Evolutionary conservation across 2,329 filamentous ascomycete genomes (phyloP), one percentile per base, ranked within the genome.

Genomic region (Aspergillus hortae): DNA sequence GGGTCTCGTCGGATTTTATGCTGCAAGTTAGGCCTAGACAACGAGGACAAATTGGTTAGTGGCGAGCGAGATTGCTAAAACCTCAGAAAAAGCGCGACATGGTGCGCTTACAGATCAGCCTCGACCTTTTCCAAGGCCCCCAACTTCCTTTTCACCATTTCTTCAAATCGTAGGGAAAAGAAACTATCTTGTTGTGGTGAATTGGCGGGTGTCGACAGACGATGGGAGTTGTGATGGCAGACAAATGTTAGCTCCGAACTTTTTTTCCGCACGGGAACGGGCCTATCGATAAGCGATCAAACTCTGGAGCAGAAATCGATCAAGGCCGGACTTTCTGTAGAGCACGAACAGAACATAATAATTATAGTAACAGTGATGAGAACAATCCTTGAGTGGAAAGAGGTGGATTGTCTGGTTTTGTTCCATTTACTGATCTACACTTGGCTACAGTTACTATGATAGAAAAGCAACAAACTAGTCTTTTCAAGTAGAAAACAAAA

Each of bases 41-140:
- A 50, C 27, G 42, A 43, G 45, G 46, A 12, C 55, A 53, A 58
- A 51, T 30, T 30, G 49, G 62, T 67, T 57, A 67, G 61, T 57
- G 58, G 48, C 54, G 44, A 50, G 54, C 19, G 38, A 61, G 55
- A 52, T 32, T 49, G 47, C 56, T 50, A 15, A 38, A 38, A 38
- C 35, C 35, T 15, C 35, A 15, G 42, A 6, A 23, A 27, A 50
- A 10, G 17, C n/a, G 15, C n/a, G 36, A 36, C 3, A 45, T 44
- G 43, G 17, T 23, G 14, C n/a, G 61, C 83, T 57, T 70, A 88
- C 81, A 95, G 78, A 73, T 95, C 90, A 32, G 91, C 92, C 68
- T 96, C 92, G 62, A 96, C 85, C 81, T 96, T 96, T 76, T 96
- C 92, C 72, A 96, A 85, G 55, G 92, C 92, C 51, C 89, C 90